Base-by-base conservation (phyloP, 1,139 yeast species). In the Protomyces arabidopsidicola region DNA sequence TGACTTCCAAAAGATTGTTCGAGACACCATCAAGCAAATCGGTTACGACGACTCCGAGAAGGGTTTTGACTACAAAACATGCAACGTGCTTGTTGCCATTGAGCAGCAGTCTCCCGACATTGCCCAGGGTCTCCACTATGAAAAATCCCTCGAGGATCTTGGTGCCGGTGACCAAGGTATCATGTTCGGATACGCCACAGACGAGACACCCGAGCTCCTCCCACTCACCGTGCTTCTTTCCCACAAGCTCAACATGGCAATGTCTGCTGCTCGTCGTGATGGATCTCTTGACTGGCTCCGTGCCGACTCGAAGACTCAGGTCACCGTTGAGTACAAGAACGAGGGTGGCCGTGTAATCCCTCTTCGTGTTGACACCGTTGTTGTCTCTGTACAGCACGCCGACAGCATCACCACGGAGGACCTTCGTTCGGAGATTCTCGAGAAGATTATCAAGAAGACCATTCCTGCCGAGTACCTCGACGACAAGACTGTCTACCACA, bases 141-240 rank as follows among this genome's bases (percentile, higher is more conserved):
- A 93, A 78, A 84, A 90, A 81, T 95, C 97, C 67, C 83, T 93
- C 71, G 99, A 93, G 82, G 95, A 93, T 67, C 86, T 93, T 75
- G 99, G 98, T 78, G 98, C 99, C 71, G 99, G 99, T 86, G 99
- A 93, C 82, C 99, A 93, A 52, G 69, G 99, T 86, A 93, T 93
- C 78, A 93, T 93, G 99, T 93, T 93, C 77, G 99, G 99, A 79
- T 93, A 93, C 80, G 99, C 99, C 72, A 87, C 98, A 69, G 97
- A 93, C 75, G 99, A 93, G 83, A 90, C 98, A 73, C 96, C 91
- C 76, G 98, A 93, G 82, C 87, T 89, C 77, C 83, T 93, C 75
- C 99, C 99, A 72, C 85, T 93, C 80, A 95, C 98, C 72, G 84
- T 95, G 69, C 81, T 95, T 73, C 85, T 95, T 75, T 86, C 98